These are phyloP conservation scores for Aspergillus sp. DNA, from an alignment of 2,329 filamentous ascomycete species.

Conservation along the genomic window DNA sequence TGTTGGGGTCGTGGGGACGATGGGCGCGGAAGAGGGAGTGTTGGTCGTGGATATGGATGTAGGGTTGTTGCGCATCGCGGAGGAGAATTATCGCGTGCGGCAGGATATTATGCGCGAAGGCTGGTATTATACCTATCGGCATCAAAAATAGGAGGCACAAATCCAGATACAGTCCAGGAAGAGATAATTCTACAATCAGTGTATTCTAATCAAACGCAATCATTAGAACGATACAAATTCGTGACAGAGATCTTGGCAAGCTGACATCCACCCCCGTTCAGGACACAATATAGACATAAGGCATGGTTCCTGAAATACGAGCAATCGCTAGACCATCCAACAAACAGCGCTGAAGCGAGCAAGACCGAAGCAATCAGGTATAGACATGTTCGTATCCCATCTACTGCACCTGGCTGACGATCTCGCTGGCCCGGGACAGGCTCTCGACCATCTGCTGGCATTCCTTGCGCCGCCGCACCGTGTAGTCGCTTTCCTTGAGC, in stretches of 20 bases:
- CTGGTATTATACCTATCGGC: constrained; percentile 5
- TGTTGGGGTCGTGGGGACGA: constrained; percentile 53
- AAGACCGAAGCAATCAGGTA: constrained; percentile 7
- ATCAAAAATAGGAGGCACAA: neutral
- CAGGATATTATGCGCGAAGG: constrained; percentile 23
- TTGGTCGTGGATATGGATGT: constrained; percentile 59
- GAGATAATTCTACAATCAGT: neutral
- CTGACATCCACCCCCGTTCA: constrained; percentile 9
- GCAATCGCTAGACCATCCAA: neutral
- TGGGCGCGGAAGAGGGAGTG: constrained; percentile 64
- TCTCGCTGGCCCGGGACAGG: constrained; percentile 83
- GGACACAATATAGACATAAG: constrained; percentile 1
- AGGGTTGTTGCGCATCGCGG: constrained; percentile 53
- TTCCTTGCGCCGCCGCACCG: constrained; percentile 88
- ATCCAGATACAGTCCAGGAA: no score
- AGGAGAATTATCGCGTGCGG: constrained; percentile 30
- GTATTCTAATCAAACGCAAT: constrained; percentile 11
- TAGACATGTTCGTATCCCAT: constrained; percentile 1
- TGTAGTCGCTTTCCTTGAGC: constrained; percentile 98
- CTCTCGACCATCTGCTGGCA: constrained; percentile 99
- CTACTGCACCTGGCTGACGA: constrained; percentile 75
- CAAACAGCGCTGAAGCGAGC: constrained; percentile 9
- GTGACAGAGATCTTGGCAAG: constrained; percentile 16
- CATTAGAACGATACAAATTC: constrained; percentile 26
- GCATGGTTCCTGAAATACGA: neutral